Conservation (phyloP, 2,329 filamentous ascomycete genomes). For the Lecanicillium sp. region DNA sequence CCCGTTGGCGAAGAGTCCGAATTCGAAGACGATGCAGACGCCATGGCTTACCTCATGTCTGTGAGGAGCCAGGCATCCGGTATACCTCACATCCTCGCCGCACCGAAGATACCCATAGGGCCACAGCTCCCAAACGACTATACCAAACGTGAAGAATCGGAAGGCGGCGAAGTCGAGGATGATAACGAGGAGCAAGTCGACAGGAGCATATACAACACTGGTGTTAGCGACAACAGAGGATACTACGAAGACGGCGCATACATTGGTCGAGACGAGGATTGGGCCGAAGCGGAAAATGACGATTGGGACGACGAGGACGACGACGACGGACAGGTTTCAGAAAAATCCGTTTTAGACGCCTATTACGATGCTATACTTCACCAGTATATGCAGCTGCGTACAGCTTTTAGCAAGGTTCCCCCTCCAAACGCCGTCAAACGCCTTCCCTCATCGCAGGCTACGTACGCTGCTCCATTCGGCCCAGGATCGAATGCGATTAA, state of each 20-base stretch:
- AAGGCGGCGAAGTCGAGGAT: conserved; percentile 25
- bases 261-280: conserved; percentile 49
- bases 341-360: conserved; percentile 49
- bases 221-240: conserved; percentile 50
- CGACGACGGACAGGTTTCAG: conserved; percentile 22
- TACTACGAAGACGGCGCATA: conserved; percentile 78
- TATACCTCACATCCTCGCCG: conserved; percentile 67
- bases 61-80: conserved; percentile 68
- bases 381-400: conserved; percentile 61
- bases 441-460: conserved; percentile 49
- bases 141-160: conserved; percentile 23
- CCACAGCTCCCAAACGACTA: conserved; percentile 41
- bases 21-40: conserved; percentile 62
- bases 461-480: conserved; percentile 49
- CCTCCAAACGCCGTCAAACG: conserved; percentile 45
- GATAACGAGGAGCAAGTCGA: conserved; percentile 29
- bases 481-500: conserved; percentile 42
- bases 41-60: conserved; percentile 63
- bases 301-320: conserved; percentile 23
- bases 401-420: conserved; percentile 50
- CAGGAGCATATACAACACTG: conserved; percentile 41
- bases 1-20: conserved; percentile 53
- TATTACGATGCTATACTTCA: conserved; percentile 63
- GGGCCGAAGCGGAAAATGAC: conserved; percentile 23
- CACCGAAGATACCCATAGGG: conserved; percentile 48